Base-by-base conservation (phyloP, 2,329 filamentous ascomycete species). In the Penicillium sp. region DNA sequence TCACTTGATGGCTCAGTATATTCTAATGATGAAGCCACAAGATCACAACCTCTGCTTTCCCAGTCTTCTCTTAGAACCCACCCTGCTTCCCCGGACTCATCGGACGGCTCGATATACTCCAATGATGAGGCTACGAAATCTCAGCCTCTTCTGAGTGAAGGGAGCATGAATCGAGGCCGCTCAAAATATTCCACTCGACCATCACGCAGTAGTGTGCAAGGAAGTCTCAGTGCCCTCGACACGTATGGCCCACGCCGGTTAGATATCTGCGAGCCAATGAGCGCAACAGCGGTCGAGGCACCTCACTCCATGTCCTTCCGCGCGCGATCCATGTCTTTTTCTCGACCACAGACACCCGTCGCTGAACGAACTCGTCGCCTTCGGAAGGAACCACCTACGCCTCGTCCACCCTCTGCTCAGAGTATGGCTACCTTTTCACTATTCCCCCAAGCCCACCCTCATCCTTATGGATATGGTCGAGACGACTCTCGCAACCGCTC, bases 401-500 rank as follows among this genome's bases (percentile, higher is more conserved):
- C 60, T 4, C 70, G 69, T 5, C 69, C 72, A 1, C 65, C 69
- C 7, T 71, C 73, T 7, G 57, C 69, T 15, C 71, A 70, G 61
- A 76, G 63, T 48, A 59, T 66, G 60, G 70, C 67, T 35, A 66
- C 62, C 38, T 71, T 69, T 56, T 47, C 67, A 2, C 59, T 64
- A 3, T 65, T 64, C 57, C 66, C 56, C 52, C 35, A 41, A 41
- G 35, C 2, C 35, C 35, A 15, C 11, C 66, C 38, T 57, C 64
- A 59, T 62, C 63, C 31, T 54, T 67, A 31, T 60, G 51, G 46
- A 29, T 64, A 13, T 49, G 29, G 51, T 8, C 26, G 47, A 31
- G 64, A 70, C 6, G 67, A 71, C 8, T 48, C 46, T 17, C 60
- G 63, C 19, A 56, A 21, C 35, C 59, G 66, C 31, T 67, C 67